A percentile compares a stretch with the other conserved stretches of the same genome.
These are phyloP conservation scores for Casuarina equisetifolia DNA, from an alignment of 306 rosid species.

Conservation along the genomic window DNA sequence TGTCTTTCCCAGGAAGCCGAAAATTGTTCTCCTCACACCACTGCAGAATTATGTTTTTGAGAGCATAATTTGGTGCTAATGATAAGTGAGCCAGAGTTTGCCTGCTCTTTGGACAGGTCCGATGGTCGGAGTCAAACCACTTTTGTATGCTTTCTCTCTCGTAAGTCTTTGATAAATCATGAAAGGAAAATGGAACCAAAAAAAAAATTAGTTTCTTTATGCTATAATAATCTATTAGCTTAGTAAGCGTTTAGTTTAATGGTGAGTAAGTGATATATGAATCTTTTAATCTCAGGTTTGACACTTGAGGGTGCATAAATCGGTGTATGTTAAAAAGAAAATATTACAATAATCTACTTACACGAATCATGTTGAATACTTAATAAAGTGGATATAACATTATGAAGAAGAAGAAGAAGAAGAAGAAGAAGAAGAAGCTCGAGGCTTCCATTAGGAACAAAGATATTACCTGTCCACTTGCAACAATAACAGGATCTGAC, in stretches of 20 bases:
- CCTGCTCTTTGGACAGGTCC: slow-evolving; percentile 59
- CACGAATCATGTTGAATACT: too few species aligned
- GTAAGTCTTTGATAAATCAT: slow-evolving; percentile 51
- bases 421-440: too few species aligned
- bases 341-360: too few species aligned
- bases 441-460: not conserved
- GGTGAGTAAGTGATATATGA: too few species aligned
- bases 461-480: slow-evolving; percentile 78
- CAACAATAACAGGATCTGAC: slow-evolving; percentile 86
- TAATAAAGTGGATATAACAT: too few species aligned
- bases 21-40: slow-evolving; percentile 73
- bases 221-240: not conserved
- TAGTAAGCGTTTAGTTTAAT: too few species aligned
- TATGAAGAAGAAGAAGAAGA: too few species aligned
- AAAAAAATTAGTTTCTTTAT: slow-evolving; percentile 13
- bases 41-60: slow-evolving; percentile 54
- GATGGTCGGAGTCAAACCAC: slow-evolving; percentile 69
- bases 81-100: slow-evolving; percentile 48
- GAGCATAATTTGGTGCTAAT: slow-evolving; percentile 55
- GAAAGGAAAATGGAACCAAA: not conserved
- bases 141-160: slow-evolving; percentile 85
- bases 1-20: slow-evolving; percentile 49
- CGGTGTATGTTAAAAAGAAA: too few species aligned
- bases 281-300: too few species aligned
- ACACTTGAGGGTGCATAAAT: too few species aligned